Percentiles rank a stretch among this genome's conserved stretches.
These are phyloP conservation scores for Apiospora marii DNA, from an alignment of 2,329 filamentous ascomycete genomes.

Conservation along the genomic window DNA sequence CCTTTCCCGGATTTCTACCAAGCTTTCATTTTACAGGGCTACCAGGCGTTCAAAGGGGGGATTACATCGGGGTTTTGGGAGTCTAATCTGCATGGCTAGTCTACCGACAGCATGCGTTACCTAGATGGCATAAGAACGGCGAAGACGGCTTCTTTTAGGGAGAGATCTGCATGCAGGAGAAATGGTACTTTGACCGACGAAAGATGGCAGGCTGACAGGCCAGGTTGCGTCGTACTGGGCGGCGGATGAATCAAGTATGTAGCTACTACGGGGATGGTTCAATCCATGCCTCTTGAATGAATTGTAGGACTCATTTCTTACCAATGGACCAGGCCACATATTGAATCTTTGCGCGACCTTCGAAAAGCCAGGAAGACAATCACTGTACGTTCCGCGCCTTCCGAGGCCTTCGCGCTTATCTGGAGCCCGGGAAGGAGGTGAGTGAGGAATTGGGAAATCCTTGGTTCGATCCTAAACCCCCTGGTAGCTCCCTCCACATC, in stretches of 20 bases:
- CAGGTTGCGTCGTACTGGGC: not conserved
- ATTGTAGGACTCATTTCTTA: not conserved
- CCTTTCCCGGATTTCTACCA: not conserved
- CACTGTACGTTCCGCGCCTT: not conserved
- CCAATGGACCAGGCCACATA: not conserved
- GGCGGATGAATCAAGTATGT: not conserved
- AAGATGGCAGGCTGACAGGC: not conserved
- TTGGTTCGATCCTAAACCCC: not conserved
- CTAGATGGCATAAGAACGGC: conserved; percentile 16
- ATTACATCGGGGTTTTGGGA: not conserved
- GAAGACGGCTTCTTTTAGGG: conserved; percentile 3
- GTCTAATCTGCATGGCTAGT: not conserved
- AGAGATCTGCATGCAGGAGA: not conserved
- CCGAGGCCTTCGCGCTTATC: not conserved
- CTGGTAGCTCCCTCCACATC: conserved; percentile 7
- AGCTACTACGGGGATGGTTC: not conserved
- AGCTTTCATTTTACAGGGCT: not conserved
- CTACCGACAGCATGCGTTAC: conserved; percentile 1
- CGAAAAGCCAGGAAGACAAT: not conserved
- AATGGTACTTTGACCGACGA: not conserved
- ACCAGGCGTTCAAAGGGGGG: not conserved
- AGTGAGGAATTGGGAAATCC: not conserved
- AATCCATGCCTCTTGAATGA: not conserved
- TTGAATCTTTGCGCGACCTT: not conserved
- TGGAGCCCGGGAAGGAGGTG: not conserved